These are phyloP conservation scores for Nigrospora osmanthi DNA, from an alignment of 2,329 filamentous ascomycete species.

Conservation along the genomic window DNA sequence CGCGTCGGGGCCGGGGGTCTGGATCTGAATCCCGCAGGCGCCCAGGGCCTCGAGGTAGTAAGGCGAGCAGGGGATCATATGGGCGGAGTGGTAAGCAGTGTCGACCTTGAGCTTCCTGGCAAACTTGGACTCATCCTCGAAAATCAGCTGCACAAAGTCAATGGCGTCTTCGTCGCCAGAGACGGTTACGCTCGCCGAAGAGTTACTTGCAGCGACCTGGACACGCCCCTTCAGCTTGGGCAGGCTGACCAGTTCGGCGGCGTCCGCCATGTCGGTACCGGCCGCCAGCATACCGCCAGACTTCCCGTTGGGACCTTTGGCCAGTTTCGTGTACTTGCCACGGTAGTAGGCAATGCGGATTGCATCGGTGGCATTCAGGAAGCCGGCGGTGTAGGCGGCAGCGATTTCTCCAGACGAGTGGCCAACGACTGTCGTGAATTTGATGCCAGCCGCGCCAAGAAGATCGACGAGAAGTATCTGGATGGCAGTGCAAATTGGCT, in stretches of 20 bases:
- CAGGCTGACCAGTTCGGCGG: constrained; percentile 17
- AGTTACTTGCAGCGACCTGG: constrained; percentile 14
- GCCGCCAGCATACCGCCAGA: constrained; percentile 48
- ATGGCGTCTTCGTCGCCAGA: constrained; percentile 13
- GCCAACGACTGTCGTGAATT: constrained; percentile 16
- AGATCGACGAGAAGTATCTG: constrained; percentile 31
- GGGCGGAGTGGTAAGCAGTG: constrained; percentile 15
- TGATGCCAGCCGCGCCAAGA: constrained; percentile 19
- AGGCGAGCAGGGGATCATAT: constrained; percentile 9
- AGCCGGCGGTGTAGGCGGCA: constrained; percentile 18
- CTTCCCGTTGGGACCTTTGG: constrained; percentile 26
- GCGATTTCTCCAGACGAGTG: constrained; percentile 14
- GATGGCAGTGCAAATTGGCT: constrained; percentile 29
- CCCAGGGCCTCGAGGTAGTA: constrained; percentile 4
- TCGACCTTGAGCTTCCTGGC: constrained; percentile 14
- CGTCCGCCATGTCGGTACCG: constrained; percentile 15
- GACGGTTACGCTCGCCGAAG: constrained; percentile 13
- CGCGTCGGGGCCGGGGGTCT: not conserved
- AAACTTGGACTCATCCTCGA: constrained; percentile 9
- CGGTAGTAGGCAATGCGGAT: constrained; percentile 23
- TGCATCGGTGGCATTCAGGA: constrained; percentile 10
- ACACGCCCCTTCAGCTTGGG: constrained; percentile 25
- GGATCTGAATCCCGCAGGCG: constrained; percentile 1
- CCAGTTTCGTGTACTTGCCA: constrained; percentile 27
- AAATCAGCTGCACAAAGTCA: constrained; percentile 9